Evolutionary conservation across 192 early-diverging fungal genomes (phyloP), one percentile per base, ranked within the genome.

Genomic region (Backusella tarrabulga): DNA sequence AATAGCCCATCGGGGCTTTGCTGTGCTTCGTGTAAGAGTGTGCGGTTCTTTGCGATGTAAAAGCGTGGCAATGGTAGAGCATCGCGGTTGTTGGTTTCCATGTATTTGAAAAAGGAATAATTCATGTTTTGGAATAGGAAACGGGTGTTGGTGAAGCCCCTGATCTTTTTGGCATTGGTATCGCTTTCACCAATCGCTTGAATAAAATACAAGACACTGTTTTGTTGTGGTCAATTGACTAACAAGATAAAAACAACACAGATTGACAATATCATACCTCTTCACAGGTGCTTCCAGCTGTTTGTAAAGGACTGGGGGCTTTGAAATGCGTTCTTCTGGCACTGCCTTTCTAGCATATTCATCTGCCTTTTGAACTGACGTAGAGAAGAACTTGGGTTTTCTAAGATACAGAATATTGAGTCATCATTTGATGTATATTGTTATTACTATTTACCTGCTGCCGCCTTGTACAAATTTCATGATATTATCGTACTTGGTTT

Each of bases 1-100:
- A 80, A 34, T 6, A 75, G 19, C 11, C 50, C 68, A 40, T 76
- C 44, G 1, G 54, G 73, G 7, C 76, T 44, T 15, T 76, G 34
- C 2, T 60, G 56, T 6, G 79, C 79, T 34, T 80, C 76, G 4
- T 52, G 54, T 41, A 83, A 46, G 40, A 79, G 46, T 3, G 81
- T 83, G 14, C 81, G 77, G 46, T 83, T 83, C n/a, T 79, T 78
- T 41, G 73, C 67, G 14, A 83, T 76, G 67, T 77, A 83, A 17
- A 83, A 75, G 2, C 81, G 77, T 1, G 81, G 77, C 0, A 76
- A 35, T 12, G 81, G 81, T 34, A 72, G 12, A 15, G 36, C 12
- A 5, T 46, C 41, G 14, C 29, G 29, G 21, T 72, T 14, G 19
- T 15, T 19, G 29, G 6, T n/a, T 11, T 71, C 14, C 34, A 77